phyloP scores from a whole-genome alignment of 179 eudicot species.

The Nepenthes alata region DNA sequence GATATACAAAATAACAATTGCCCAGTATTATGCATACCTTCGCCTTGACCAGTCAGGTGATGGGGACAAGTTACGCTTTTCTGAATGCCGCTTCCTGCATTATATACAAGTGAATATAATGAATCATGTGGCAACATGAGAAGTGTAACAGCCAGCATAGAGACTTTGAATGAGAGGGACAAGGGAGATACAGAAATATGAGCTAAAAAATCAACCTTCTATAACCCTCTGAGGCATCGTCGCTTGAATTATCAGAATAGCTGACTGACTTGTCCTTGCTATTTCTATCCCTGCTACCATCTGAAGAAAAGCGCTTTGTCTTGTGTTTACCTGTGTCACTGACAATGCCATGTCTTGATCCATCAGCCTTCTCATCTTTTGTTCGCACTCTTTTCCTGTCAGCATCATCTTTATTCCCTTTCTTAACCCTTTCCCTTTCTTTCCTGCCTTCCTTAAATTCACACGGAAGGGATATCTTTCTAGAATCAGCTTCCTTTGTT shows the following conservation, averaged over 20 bases:
- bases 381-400: constrained; percentile 42
- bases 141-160: background rate
- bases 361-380: constrained; percentile 50
- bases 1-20: background rate
- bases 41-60: constrained; percentile 65
- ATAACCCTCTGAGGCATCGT: constrained; percentile 53
- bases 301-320: constrained; percentile 52
- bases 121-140: background rate
- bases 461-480: constrained; percentile 34
- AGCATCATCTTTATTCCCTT: constrained; percentile 37
- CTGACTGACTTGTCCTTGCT: constrained; percentile 37
- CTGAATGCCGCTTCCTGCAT: constrained; percentile 52
- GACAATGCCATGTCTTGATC: constrained; percentile 40
- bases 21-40: constrained; percentile 39
- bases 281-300: constrained; percentile 44
- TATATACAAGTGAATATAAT: constrained; percentile 12
- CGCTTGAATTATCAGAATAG: constrained; percentile 42
- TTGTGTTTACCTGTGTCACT: constrained; percentile 55
- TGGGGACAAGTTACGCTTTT: constrained; percentile 48
- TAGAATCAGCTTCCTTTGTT: constrained; percentile 44
- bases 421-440: constrained; percentile 42
- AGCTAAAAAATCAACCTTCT: constrained; percentile 42
- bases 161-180: background rate
- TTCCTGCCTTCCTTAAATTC: constrained; percentile 39
- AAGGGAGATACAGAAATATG: background rate